Evolutionary conservation across 2,329 filamentous ascomycete genomes (phyloP).

Genomic region (Rhytidhysteron rufulum): DNA sequence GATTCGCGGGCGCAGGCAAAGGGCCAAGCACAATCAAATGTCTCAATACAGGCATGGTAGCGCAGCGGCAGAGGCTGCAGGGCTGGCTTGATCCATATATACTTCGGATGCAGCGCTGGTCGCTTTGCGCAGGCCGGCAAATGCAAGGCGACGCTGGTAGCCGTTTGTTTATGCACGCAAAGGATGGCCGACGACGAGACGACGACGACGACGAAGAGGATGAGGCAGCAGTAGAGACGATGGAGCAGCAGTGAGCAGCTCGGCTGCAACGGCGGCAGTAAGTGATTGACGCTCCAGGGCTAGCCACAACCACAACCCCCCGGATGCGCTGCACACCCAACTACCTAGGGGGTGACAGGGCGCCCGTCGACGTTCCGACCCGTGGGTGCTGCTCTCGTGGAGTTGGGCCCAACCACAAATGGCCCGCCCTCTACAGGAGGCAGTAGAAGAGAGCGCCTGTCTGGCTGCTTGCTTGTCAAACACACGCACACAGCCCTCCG

Average conservation of each 20-base stretch:
- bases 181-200: constrained; percentile 1
- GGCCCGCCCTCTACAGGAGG: too few relatives aligned
- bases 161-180: constrained; percentile 1
- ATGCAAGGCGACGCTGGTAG: constrained; percentile 6
- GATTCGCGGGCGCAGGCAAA: constrained; percentile 3
- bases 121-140: constrained; percentile 3
- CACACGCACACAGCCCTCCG: too few relatives aligned
- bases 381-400: too few relatives aligned
- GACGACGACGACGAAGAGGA: background rate
- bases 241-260: background rate
- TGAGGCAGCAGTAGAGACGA: too few relatives aligned
- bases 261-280: background rate
- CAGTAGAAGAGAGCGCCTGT: too few relatives aligned
- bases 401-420: too few relatives aligned
- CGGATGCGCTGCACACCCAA: constrained; percentile 4
- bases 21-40: constrained; percentile 8
- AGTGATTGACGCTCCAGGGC: too few relatives aligned
- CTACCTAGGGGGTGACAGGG: background rate
- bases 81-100: constrained; percentile 12
- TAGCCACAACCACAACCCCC: too few relatives aligned
- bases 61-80: constrained; percentile 12
- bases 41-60: constrained; percentile 8
- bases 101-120: constrained; percentile 4
- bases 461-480: too few relatives aligned
- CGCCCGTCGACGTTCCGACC: background rate